Base-by-base conservation (phyloP, 108 stramenopile species). In the Cylindrotheca closterium region DNA sequence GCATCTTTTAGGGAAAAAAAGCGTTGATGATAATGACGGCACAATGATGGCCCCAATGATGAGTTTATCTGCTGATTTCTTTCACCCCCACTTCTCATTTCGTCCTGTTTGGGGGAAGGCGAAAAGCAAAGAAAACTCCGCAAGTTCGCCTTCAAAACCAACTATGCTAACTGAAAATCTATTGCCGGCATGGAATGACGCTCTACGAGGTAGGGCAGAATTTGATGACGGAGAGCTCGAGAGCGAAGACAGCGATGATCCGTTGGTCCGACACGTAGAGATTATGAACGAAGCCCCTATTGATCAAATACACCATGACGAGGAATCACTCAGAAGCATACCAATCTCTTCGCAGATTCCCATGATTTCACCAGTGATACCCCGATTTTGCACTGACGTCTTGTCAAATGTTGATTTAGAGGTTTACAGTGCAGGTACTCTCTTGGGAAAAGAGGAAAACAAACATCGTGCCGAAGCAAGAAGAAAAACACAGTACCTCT, bases 61-160 rank as follows among this genome's bases (percentile, higher is more conserved):
- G 4, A 86, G 60, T 52, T 59, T 93, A 19, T 70, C 80, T 31
- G 86, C 82, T 22, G 87, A 93, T 62, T 93, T 91, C 63, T 93
- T 89, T 67, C 89, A 93, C 75, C 87, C 91, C 1, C 51, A 52
- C 34, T 66, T 74, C 56, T 62, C 54, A 26, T 52, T 65, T 30
- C 31, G 22, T 2, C 17, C 33, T 0, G 19, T n/a, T 23, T 48
- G 49, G 5, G 47, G 23, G 26, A 27, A 19, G 29, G 15, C 34
- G 10, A 15, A 10, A 8, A 8, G 23, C 4, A 21, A 42, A 5
- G 33, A 10, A 19, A 2, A 17, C 7, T 37, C 49, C 1, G 32
- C 26, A 7, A 50, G 51, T 10, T 2, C 23, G 26, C 28, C 49
- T 2, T 49, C 60, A 30, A 48, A 30, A 22, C 19, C n/a, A n/a